Conservation (phyloP, 345 rosid genomes). For the Linum trigynum region DNA sequence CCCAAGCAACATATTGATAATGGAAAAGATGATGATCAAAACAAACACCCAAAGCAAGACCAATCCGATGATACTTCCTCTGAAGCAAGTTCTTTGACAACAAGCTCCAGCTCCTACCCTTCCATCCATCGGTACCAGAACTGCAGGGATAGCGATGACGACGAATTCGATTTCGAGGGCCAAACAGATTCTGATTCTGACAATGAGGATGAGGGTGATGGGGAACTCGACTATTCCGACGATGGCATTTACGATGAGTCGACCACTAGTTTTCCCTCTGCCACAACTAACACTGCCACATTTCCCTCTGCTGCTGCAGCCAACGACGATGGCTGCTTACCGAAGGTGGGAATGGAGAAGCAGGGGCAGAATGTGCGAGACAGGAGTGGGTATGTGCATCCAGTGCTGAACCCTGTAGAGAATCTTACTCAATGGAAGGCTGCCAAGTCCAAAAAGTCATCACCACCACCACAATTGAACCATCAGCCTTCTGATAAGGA, state of each 20-base stretch:
- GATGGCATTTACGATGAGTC: slow-evolving; percentile 8
- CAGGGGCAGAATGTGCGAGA: slow-evolving; percentile 32
- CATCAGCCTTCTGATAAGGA: slow-evolving; percentile 43
- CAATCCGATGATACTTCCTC: slow-evolving; percentile 33
- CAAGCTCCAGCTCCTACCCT: slow-evolving; percentile 52
- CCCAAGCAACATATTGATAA: slow-evolving; percentile 25
- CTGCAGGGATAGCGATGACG: slow-evolving; percentile 25
- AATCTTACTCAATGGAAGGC: slow-evolving; percentile 93
- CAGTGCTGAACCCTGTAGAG: slow-evolving; percentile 80
- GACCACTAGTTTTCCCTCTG: slow-evolving; percentile 1
- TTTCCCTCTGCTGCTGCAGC: too few relatives aligned
- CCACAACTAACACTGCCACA: too few relatives aligned
- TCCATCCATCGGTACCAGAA: slow-evolving; percentile 36
- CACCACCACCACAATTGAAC: slow-evolving; percentile 28
- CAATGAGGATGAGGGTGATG: slow-evolving; percentile 4
- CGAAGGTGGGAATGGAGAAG: slow-evolving; percentile 19
- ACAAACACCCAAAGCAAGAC: slow-evolving; percentile 17
- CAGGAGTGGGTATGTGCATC: slow-evolving; percentile 42
- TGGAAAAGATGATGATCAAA: slow-evolving; percentile 17
- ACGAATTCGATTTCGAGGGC: slow-evolving; percentile 24
- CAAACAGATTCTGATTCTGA: slow-evolving; percentile 14
- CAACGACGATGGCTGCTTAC: neutral
- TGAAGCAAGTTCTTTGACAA: slow-evolving; percentile 34
- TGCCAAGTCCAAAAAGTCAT: slow-evolving; percentile 45
- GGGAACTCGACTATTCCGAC: slow-evolving; percentile 7